A percentile compares a stretch with the other conserved stretches of the same genome.
phyloP scores from a whole-genome alignment of 345 rosid species.

The Gossypium thurberi region DNA sequence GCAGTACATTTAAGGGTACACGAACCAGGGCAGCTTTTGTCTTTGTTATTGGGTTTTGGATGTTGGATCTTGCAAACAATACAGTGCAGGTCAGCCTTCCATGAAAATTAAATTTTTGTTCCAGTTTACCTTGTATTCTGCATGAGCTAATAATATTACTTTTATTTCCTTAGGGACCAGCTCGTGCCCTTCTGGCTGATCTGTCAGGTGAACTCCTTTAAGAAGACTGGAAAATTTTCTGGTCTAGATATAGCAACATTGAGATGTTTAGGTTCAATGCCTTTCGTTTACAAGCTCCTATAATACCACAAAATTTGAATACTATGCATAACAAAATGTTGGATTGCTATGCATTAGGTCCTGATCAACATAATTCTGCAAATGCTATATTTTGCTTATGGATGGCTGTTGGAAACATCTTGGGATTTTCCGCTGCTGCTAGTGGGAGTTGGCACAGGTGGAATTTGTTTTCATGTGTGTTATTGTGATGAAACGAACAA shows the following conservation, averaged over 20 bases:
- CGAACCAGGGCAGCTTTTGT: constrained; percentile 79
- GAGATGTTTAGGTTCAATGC: background rate
- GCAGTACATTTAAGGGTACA: constrained; percentile 87
- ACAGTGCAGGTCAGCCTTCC: constrained; percentile 69
- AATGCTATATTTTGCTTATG: constrained; percentile 93
- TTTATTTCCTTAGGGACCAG: constrained; percentile 64
- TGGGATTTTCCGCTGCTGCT: constrained; percentile 97
- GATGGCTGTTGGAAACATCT: constrained; percentile 96
- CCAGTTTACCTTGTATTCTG: background rate
- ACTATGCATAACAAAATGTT: constrained; percentile 12
- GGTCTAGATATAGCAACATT: background rate
- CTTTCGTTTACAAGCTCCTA: background rate
- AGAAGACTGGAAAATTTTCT: background rate
- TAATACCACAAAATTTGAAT: background rate
- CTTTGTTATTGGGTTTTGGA: constrained; percentile 90
- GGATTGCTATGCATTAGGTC: constrained; percentile 40
- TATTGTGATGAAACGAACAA: constrained; percentile 2
- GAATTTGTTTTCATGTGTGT: constrained; percentile 21
- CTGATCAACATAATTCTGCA: constrained; percentile 86
- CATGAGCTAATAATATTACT: constrained; percentile 14
- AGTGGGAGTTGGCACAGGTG: constrained; percentile 92
- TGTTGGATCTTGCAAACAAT: constrained; percentile 96
- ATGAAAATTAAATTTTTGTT: background rate
- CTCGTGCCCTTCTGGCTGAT: constrained; percentile 97
- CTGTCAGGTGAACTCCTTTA: constrained; percentile 48